Conservation (phyloP, 2,329 filamentous ascomycete species). For the Fulvia fulva region DNA sequence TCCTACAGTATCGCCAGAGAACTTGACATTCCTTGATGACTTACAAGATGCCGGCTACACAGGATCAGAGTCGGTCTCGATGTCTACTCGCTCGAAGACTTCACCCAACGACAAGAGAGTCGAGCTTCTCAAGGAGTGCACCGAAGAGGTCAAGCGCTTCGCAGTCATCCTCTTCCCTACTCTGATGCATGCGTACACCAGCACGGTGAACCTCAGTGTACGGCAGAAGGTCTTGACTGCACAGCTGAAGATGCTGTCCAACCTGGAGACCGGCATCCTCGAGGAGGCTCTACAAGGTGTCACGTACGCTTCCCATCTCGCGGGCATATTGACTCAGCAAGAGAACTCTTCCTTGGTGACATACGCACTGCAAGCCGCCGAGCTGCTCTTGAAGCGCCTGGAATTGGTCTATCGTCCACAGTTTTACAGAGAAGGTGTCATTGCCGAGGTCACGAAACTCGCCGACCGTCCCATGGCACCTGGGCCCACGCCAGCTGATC, state of each 20-base stretch:
- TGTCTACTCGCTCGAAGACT: constrained; percentile 48
- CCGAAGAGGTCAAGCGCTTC: constrained; percentile 82
- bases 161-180: constrained; percentile 91
- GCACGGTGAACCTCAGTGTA: constrained; percentile 91
- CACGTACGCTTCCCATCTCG: constrained; percentile 91
- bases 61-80: constrained; percentile 42
- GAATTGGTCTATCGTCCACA: constrained; percentile 91
- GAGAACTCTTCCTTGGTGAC: constrained; percentile 86
- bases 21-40: constrained; percentile 50
- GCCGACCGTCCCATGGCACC: constrained; percentile 47
- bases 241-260: constrained; percentile 97
- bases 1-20: constrained; percentile 64
- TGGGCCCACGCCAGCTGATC: constrained; percentile 9
- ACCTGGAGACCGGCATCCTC: constrained; percentile 80
- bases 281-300: constrained; percentile 81
- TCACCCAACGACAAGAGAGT: constrained; percentile 74
- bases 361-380: constrained; percentile 81
- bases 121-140: constrained; percentile 77
- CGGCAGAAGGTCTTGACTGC: constrained; percentile 91
- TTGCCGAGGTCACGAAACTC: constrained; percentile 82
- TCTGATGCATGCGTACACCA: constrained; percentile 92
- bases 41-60: constrained; percentile 48
- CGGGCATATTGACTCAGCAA: constrained; percentile 90
- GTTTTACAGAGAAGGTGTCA: constrained; percentile 94
- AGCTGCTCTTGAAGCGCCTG: constrained; percentile 78